phyloP scores from a whole-genome alignment of 2,329 filamentous ascomycete genomes.

The Blastomyces gilchristii region DNA sequence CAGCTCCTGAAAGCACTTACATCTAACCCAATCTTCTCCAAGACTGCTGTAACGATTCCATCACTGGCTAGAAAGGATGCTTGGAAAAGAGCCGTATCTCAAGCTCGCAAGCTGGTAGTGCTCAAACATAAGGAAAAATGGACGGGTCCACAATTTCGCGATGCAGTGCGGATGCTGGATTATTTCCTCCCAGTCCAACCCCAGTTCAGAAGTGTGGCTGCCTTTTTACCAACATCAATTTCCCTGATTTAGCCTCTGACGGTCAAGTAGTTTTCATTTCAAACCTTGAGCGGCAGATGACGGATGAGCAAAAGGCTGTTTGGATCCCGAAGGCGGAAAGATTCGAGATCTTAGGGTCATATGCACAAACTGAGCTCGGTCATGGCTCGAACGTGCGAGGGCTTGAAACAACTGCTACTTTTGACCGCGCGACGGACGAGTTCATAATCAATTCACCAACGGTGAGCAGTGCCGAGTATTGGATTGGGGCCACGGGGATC shows the following conservation, averaged over 20 bases:
- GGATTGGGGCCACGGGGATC: conserved; percentile 23
- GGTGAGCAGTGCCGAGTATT: conserved; percentile 23
- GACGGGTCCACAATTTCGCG: conserved; percentile 17
- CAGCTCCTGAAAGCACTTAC: conserved; percentile 15
- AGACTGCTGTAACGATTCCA: conserved; percentile 14
- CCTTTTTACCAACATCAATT: not conserved
- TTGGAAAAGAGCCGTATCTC: conserved; percentile 17
- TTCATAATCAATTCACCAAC: conserved; percentile 25
- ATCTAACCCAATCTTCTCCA: conserved; percentile 18
- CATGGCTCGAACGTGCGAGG: conserved; percentile 25
- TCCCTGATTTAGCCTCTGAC: not conserved
- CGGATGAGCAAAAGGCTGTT: conserved; percentile 18
- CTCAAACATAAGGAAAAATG: conserved; percentile 17
- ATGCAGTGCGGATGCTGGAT: conserved; percentile 17
- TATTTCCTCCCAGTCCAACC: conserved; percentile 19
- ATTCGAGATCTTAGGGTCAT: conserved; percentile 23
- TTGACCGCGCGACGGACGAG: conserved; percentile 21
- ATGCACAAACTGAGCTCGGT: conserved; percentile 26
- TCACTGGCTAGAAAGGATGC: conserved; percentile 19
- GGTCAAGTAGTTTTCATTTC: conserved; percentile 17
- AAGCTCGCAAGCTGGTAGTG: conserved; percentile 17
- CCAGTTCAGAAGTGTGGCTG: conserved; percentile 16
- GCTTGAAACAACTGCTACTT: conserved; percentile 26
- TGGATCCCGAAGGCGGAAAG: conserved; percentile 20
- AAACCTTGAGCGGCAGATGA: conserved; percentile 20